phyloP scores from a whole-genome alignment of 495 filamentous ascomycete species.

The Usnea hakonensis region DNA sequence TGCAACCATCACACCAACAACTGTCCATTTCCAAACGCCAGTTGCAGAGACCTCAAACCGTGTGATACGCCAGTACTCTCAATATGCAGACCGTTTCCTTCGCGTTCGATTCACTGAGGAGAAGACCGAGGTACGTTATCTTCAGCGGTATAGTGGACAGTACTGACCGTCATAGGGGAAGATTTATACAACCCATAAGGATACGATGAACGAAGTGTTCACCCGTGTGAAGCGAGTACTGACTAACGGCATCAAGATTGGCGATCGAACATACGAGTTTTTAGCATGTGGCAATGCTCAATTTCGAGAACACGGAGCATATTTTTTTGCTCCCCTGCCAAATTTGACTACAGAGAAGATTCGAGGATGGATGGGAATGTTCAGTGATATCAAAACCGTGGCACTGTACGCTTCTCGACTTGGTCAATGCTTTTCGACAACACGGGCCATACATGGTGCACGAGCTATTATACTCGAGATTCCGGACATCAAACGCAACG shows the following conservation, averaged over 20 bases:
- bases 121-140: slow-evolving; percentile 41
- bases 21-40: slow-evolving; percentile 68
- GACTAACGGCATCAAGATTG: slow-evolving; percentile 72
- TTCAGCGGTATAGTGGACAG: not conserved
- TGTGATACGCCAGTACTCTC: slow-evolving; percentile 63
- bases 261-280: slow-evolving; percentile 75
- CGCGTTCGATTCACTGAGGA: slow-evolving; percentile 89
- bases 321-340: slow-evolving; percentile 66
- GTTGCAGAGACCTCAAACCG: slow-evolving; percentile 81
- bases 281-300: slow-evolving; percentile 95
- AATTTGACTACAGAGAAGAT: slow-evolving; percentile 62
- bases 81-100: slow-evolving; percentile 74
- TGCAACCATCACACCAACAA: slow-evolving; percentile 74
- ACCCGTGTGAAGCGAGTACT: slow-evolving; percentile 63
- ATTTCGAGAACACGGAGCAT: slow-evolving; percentile 85
- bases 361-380: slow-evolving; percentile 84
- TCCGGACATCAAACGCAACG: slow-evolving; percentile 58
- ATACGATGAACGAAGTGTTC: slow-evolving; percentile 62
- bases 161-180: slow-evolving; percentile 37
- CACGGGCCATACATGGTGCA: slow-evolving; percentile 52
- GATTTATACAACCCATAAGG: slow-evolving; percentile 48
- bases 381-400: slow-evolving; percentile 65
- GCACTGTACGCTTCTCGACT: slow-evolving; percentile 82
- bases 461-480: slow-evolving; percentile 37
- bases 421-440: slow-evolving; percentile 95